Evolutionary conservation across 768 basidiomycete genomes (phyloP).

Genomic region (Tricholoma sp.): DNA sequence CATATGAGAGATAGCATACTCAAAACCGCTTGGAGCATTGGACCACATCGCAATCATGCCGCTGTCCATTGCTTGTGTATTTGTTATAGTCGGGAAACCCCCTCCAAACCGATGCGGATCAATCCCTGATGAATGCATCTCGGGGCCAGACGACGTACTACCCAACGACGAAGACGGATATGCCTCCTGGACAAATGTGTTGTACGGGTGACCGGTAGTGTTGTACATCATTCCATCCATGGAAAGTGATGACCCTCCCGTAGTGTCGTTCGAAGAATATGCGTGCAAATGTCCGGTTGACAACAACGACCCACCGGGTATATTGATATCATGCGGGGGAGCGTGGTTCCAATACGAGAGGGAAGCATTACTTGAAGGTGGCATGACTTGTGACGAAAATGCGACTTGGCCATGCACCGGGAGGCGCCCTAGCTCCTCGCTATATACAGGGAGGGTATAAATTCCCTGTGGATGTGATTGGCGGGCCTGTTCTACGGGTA

Average conservation of each 20-base stretch:
- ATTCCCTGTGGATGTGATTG: constrained; percentile 2
- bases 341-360: not conserved
- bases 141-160: not conserved
- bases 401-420: constrained; percentile 35
- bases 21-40: constrained; percentile 57
- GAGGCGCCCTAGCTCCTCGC: constrained; percentile 51
- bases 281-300: not conserved
- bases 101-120: not conserved
- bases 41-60: constrained; percentile 68
- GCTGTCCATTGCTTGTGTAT: constrained; percentile 28
- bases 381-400: not conserved
- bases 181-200: not conserved
- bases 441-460: constrained; percentile 50
- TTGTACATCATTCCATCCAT: not conserved
- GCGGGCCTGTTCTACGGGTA: not conserved
- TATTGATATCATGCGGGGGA: not conserved
- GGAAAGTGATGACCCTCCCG: not conserved
- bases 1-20: constrained; percentile 36
- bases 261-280: not conserved
- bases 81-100: not conserved
- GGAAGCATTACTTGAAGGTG: not conserved
- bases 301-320: not conserved
- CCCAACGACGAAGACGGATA: not conserved
- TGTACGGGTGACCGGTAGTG: not conserved
- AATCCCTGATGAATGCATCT: not conserved